Percentiles rank a stretch among this genome's conserved stretches.
These are phyloP conservation scores for Pythium dissimile DNA, from an alignment of 352 stramenopile genomes.

Conservation along the genomic window DNA sequence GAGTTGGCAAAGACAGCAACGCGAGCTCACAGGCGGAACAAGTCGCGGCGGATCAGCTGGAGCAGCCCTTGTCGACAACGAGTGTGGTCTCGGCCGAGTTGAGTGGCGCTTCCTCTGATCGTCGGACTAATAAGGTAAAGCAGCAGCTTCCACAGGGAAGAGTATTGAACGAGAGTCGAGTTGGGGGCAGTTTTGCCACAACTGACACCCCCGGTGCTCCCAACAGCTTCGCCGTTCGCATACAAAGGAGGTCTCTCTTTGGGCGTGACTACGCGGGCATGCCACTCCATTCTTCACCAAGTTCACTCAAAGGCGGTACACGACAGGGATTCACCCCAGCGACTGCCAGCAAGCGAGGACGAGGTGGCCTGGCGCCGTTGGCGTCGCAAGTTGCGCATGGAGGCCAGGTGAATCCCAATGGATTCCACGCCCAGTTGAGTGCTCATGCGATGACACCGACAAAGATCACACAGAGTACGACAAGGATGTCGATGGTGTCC, in stretches of 20 bases:
- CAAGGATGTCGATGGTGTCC: neutral
- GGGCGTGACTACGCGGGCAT: neutral
- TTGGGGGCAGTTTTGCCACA: neutral
- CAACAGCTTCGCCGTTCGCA: conserved; percentile 3
- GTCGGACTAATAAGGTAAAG: neutral
- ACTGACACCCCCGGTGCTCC: neutral
- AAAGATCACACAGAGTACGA: neutral
- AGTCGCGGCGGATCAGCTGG: neutral
- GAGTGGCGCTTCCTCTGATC: neutral
- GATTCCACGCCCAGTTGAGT: neutral
- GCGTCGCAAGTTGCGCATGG: neutral
- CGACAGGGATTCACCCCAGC: neutral
- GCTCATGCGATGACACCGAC: neutral
- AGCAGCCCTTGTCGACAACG: neutral
- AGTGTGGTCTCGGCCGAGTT: neutral
- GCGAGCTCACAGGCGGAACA: neutral
- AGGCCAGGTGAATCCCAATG: neutral
- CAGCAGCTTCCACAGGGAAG: neutral
- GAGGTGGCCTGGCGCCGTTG: neutral
- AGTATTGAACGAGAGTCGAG: neutral
- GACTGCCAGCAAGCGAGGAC: neutral
- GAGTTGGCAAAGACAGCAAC: neutral
- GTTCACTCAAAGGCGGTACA: neutral
- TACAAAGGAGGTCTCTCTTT: conserved; percentile 3
- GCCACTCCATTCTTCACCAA: neutral